Conservation (phyloP, 495 filamentous ascomycete genomes). For the Bathelium albidoporum region DNA sequence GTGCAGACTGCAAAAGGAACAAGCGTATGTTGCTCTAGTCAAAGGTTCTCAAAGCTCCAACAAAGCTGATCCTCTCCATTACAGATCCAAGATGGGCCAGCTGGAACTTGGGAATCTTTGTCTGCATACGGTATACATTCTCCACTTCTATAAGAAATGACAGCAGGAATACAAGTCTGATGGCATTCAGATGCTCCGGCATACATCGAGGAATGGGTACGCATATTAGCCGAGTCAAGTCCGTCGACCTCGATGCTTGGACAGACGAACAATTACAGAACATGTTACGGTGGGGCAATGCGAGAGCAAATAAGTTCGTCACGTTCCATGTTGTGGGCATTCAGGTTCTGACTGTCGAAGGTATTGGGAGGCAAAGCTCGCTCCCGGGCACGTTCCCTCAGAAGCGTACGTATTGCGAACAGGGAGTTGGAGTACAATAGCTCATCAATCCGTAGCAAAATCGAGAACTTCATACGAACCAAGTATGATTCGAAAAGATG, state of each 20-base stretch:
- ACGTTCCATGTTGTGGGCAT: neutral
- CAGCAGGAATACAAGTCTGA: conserved; percentile 19
- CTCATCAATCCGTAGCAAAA: conserved; percentile 51
- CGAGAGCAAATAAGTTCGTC: conserved; percentile 75
- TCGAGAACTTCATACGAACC: conserved; percentile 97
- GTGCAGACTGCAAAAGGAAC: conserved; percentile 97
- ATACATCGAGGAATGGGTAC: conserved; percentile 98
- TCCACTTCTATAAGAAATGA: conserved; percentile 4
- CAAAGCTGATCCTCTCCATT: conserved; percentile 8
- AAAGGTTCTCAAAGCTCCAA: neutral
- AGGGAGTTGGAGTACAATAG: neutral
- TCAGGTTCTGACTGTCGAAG: conserved; percentile 25
- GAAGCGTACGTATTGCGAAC: conserved; percentile 51
- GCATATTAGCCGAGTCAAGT: conserved; percentile 95
- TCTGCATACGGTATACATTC: conserved; percentile 67
- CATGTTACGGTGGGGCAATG: conserved; percentile 88
- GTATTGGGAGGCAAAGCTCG: conserved; percentile 94
- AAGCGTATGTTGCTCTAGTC: conserved; percentile 57
- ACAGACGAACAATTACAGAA: conserved; percentile 95
- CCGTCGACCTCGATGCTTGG: conserved; percentile 94
- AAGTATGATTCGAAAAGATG: conserved; percentile 98
- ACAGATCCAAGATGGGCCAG: conserved; percentile 95
- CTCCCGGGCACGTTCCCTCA: conserved; percentile 86
- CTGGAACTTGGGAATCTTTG: conserved; percentile 91
- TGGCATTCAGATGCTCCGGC: conserved; percentile 56